Evolutionary conservation across 1,284 basidiomycete species (phyloP), one percentile per base, ranked within the genome.

Genomic region (Cryptococcus sp.): DNA sequence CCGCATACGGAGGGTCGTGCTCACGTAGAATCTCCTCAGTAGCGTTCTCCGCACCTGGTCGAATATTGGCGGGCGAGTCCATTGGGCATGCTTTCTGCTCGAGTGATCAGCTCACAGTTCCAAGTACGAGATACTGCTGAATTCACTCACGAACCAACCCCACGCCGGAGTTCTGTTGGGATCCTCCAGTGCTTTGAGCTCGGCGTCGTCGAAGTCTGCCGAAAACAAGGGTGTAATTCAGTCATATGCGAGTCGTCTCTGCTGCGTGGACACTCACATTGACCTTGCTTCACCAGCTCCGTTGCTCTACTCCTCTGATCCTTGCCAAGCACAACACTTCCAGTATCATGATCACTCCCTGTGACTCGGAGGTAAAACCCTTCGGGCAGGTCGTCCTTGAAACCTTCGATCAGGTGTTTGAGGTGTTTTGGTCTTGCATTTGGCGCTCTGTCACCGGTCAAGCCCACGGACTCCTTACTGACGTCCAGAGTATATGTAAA

Each of bases 331-430:
- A 80, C 74, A 17, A 69, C 64, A 41, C 74, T 72, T 4, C 72
- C 75, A 7, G 75, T 71, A 66, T 80, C 77, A 60, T 80, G 77
- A 58, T 78, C 75, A 35, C 72, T 77, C 10, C 77, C 79, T 5
- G 70, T 75, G 19, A 77, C 63, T 38, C 58, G 59, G 41, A 78
- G 44, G 7, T 68, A 56, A 57, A 79, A 76, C 10, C 62, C 72
- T 22, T 65, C 54, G 0, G 78, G 78, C 40, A 78, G 56, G 15
- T 60, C 59, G 5, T 68, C 23, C 53, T 53, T 66, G 60, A 79
- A 76, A 3, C 74, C 74, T n/a, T 71, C 61, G 17, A 78, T 70
- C 57, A 78, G 51, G 10, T 56, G 60, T 16, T 62, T 55, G 16
- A 76, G 61, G 40, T 71, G 70, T 53, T 62, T 66, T 0, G 76